These are phyloP conservation scores for Paracorniculantispora psalliotae DNA, from an alignment of 2,329 filamentous ascomycete species.

Conservation along the genomic window DNA sequence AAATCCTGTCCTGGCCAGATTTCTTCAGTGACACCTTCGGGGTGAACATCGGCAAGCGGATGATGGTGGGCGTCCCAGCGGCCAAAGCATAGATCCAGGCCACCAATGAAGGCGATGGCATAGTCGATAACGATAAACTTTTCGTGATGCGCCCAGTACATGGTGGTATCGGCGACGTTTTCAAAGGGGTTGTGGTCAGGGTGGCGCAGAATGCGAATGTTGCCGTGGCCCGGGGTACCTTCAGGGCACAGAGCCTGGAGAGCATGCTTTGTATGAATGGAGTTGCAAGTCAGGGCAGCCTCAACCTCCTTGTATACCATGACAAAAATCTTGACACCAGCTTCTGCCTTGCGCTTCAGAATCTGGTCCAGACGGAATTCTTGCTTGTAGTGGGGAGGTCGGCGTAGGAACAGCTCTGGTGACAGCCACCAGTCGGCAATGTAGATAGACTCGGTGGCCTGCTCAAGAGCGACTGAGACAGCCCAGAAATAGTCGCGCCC, in stretches of 20 bases:
- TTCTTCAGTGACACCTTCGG: slow-evolving; percentile 73
- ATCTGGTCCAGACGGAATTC: slow-evolving; percentile 83
- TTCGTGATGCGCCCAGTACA: slow-evolving; percentile 97
- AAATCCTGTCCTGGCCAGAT: slow-evolving; percentile 96
- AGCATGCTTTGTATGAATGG: slow-evolving; percentile 84
- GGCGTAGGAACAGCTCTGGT: slow-evolving; percentile 77
- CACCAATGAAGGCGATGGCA: slow-evolving; percentile 84
- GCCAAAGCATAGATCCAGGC: slow-evolving; percentile 91
- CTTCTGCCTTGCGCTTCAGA: slow-evolving; percentile 82
- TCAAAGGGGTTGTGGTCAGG: slow-evolving; percentile 94
- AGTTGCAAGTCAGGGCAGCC: slow-evolving; percentile 84
- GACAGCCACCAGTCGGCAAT: slow-evolving; percentile 97
- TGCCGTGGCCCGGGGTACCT: slow-evolving; percentile 75
- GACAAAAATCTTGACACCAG: slow-evolving; percentile 90
- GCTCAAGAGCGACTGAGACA: slow-evolving; percentile 83
- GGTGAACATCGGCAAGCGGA: slow-evolving; percentile 80
- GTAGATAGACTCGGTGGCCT: slow-evolving; percentile 89
- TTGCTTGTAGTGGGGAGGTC: slow-evolving; percentile 76
- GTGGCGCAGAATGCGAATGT: slow-evolving; percentile 85
- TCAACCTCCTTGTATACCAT: slow-evolving; percentile 87
- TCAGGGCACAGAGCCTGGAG: slow-evolving; percentile 74
- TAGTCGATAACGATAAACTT: slow-evolving; percentile 97
- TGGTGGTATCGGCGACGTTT: slow-evolving; percentile 91
- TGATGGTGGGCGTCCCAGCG: slow-evolving; percentile 90
- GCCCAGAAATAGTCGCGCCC: slow-evolving; percentile 94